These are phyloP conservation scores for Novymonas esmeraldas DNA, from an alignment of 208 protist species.

Conservation along the genomic window DNA sequence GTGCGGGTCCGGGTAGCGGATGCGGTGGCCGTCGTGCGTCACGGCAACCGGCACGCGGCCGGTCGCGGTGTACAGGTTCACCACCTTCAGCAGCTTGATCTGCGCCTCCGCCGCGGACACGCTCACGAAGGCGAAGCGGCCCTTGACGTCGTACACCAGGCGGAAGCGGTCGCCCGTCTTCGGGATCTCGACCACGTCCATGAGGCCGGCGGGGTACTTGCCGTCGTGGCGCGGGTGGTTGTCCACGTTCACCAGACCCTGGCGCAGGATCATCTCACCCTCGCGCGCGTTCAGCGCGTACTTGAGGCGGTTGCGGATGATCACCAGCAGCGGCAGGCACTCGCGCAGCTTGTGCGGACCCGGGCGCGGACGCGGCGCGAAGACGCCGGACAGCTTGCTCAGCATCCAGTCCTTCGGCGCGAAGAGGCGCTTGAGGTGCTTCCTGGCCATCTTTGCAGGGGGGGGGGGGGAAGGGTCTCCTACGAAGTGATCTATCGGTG, in stretches of 20 bases:
- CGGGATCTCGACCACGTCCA: constrained; percentile 98
- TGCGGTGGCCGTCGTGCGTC: constrained; percentile 99
- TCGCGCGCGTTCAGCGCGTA: constrained; percentile 98
- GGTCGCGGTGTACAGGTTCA: constrained; percentile 86
- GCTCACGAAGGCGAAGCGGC: constrained; percentile 97
- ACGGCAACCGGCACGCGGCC: constrained; percentile 96
- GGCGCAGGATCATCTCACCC: constrained; percentile 96
- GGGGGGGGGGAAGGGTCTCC: neutral
- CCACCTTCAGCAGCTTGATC: constrained; percentile 98
- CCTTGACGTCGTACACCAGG: constrained; percentile 99
- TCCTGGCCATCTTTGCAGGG: constrained; percentile 93
- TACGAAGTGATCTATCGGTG: neutral
- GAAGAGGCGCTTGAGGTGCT: constrained; percentile 99
- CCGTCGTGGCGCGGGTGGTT: constrained; percentile 96
- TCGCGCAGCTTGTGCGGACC: constrained; percentile 98
- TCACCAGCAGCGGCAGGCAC: constrained; percentile 84
- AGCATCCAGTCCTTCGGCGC: constrained; percentile 99
- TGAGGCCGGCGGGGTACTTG: constrained; percentile 99
- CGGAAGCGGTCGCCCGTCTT: constrained; percentile 99
- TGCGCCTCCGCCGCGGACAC: constrained; percentile 95
- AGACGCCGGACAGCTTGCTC: constrained; percentile 98
- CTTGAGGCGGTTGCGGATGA: constrained; percentile 94
- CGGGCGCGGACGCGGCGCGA: constrained; percentile 95
- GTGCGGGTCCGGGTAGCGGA: constrained; percentile 98
- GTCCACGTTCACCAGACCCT: constrained; percentile 97